Conservation (phyloP, 306 rosid genomes). For the Sophora flavescens region DNA sequence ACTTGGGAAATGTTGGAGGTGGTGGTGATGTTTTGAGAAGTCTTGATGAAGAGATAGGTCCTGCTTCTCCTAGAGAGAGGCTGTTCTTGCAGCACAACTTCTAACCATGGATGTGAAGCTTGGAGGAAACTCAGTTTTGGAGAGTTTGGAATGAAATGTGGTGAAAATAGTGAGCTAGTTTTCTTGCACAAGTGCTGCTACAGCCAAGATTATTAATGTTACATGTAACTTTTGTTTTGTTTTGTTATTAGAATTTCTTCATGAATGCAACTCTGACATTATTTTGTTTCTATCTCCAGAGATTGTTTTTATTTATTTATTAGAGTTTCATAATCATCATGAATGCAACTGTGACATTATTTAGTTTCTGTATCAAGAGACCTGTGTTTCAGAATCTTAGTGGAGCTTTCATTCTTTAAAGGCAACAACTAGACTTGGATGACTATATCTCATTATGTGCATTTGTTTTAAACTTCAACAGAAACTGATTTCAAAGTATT, state of each 20-base stretch:
- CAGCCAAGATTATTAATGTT: conserved; percentile 3
- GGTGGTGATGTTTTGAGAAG: conserved; percentile 84
- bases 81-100: conserved; percentile 92
- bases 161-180: background rate
- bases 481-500: too few species aligned
- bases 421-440: conserved; percentile 22
- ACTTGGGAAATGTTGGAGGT: conserved; percentile 56
- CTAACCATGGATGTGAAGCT: conserved; percentile 35
- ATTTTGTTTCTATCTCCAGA: conserved; percentile 4
- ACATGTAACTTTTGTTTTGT: conserved; percentile 28
- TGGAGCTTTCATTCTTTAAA: conserved; percentile 27
- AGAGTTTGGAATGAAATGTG: background rate
- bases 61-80: conserved; percentile 91
- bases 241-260: conserved; percentile 7
- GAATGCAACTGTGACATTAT: conserved; percentile 35
- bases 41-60: conserved; percentile 95
- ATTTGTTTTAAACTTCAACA: too few species aligned
- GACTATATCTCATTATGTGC: conserved; percentile 27
- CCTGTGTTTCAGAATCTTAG: conserved; percentile 23
- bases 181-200: background rate
- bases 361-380: conserved; percentile 7
- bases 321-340: conserved; percentile 25
- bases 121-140: conserved; percentile 33
- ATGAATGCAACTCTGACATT: conserved; percentile 36
- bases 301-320: background rate